Base-by-base conservation (phyloP, 225 moss, liverwort and hornwort species). In the Asterella californica region DNA sequence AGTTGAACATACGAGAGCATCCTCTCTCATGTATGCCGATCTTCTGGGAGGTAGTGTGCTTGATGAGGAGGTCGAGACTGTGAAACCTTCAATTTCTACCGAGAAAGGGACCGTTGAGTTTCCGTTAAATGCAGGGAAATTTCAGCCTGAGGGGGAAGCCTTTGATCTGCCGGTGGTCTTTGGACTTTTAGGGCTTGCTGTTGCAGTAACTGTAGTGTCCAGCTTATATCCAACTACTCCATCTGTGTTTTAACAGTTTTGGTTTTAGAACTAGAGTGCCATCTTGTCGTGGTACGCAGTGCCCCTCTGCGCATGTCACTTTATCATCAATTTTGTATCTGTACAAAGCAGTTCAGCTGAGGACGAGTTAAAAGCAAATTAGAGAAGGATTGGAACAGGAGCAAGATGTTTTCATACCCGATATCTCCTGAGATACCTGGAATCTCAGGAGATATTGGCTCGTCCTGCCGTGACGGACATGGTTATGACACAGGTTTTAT, bases 1-100 rank as follows among this genome's bases (percentile, higher is more conserved):
- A 80, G 94, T 95, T 79, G 86, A 93, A 82, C 91, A 91, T 70
- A 96, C 94, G 48, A 82, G 86, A 82, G 90, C 90, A 83, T 90
- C 94, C 21, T 92, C 90, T 85, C 83, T 79, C 77, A 88, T 88
- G 49, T 91, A 88, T 62, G 86, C 57, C 14, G 75, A 76, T 10
- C n/a, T n/a, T 11, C 3, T 47, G 47, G 47, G 27, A 46, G 25
- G 24, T 9, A 12, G 1, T 71, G 46, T 18, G 46, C 12, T 21
- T 48, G 71, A 71, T n/a, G 71, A 71, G 71, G 48, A 46, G n/a
- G 10, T 48, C 27, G 71, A 47, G 47, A 22, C 10, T 27, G 1
- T 27, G 71, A 71, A 71, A 71, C 25, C 46, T 27, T 48, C 71
- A 71, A 0, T 30, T 10, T 29, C 32, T 53, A 34, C 57, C 33